Percentiles rank a stretch among this genome's conserved stretches.
Conservation (phyloP, 208 protist genomes). For the Trypanosoma melophagium region DNA sequence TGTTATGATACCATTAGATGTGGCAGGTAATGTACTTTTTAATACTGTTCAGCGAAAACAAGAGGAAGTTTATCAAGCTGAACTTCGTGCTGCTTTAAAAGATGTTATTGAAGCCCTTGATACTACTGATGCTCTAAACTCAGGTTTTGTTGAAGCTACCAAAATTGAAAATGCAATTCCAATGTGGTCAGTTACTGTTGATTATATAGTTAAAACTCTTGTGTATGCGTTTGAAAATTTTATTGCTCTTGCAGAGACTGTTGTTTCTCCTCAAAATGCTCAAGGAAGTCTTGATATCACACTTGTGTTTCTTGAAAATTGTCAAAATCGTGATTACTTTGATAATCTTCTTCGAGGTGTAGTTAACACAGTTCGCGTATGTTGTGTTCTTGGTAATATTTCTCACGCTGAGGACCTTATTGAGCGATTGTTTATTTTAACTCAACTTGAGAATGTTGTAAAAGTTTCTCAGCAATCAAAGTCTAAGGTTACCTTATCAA, state of each 20-base stretch:
- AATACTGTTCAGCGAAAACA: constrained; percentile 53
- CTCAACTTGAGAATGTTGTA: constrained; percentile 51
- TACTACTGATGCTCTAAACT: constrained; percentile 19
- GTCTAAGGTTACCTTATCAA: constrained; percentile 39
- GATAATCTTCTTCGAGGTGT: constrained; percentile 50
- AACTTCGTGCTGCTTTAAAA: constrained; percentile 61
- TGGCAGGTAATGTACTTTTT: constrained; percentile 47
- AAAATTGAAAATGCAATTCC: constrained; percentile 83
- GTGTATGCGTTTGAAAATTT: constrained; percentile 23
- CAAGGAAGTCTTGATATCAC: constrained; percentile 2
- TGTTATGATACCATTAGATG: constrained; percentile 71
- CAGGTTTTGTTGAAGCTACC: constrained; percentile 53
- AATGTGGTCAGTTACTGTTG: constrained; percentile 86
- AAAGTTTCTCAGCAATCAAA: constrained; percentile 23
- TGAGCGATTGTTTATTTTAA: constrained; percentile 62
- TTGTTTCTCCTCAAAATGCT: neutral
- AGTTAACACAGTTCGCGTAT: constrained; percentile 69
- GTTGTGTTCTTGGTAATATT: constrained; percentile 72
- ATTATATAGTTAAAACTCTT: constrained; percentile 27
- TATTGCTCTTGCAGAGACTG: constrained; percentile 2
- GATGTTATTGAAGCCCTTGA: constrained; percentile 65
- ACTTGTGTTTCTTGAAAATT: constrained; percentile 10
- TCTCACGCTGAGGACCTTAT: constrained; percentile 66
- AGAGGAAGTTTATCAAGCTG: constrained; percentile 64
- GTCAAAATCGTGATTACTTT: constrained; percentile 49